Evolutionary conservation across 257 asterid genomes (phyloP), one percentile per base, ranked within the genome.

Genomic region (Parsonsia alboflavescens): DNA sequence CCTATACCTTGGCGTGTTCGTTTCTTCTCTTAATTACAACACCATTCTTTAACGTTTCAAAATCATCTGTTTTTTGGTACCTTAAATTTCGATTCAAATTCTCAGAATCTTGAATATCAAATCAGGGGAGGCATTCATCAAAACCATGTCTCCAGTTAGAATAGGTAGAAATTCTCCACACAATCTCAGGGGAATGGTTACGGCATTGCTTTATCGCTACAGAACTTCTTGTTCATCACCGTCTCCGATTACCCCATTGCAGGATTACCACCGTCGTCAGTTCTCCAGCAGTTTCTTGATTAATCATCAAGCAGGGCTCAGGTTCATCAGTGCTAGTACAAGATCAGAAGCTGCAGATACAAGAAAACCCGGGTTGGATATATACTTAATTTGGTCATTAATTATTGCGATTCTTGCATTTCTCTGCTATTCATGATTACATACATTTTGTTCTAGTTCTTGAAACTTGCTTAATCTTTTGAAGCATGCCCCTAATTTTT

Each of bases 1-100:
- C 76, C 53, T 9, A 80, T 87, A 69, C 68, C 92, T 88, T 90
- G 83, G 80, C 89, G 88, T 89, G 83, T 77, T 81, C 70, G 82
- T 74, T 68, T 84, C 72, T 76, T 64, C 63, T 0, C 19, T 4
- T 52, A 26, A 4, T 41, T 33, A 3, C 39, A 33, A 33, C n/a
- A 33, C 24, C 58, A 68, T 50, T 65, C 15, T 73, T 76, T 67
- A 44, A 69, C 76, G 59, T 72, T 65, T 39, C 39, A 54, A 33
- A 12, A 53, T 49, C 59, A 42, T 42, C 68, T 57, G n/a, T n/a
- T 7, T 16, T 22, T 16, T 22, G 50, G 57, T 26, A 72, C 73
- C 81, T 74, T 75, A 52, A 33, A 68, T 48, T 33, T 41, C 70
- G 19, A 44, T 67, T 76, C 36, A 70, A 33, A 33, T 33, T 33